Base-by-base conservation (phyloP, 495 filamentous ascomycete genomes). In the Geoglossum glabrum region DNA sequence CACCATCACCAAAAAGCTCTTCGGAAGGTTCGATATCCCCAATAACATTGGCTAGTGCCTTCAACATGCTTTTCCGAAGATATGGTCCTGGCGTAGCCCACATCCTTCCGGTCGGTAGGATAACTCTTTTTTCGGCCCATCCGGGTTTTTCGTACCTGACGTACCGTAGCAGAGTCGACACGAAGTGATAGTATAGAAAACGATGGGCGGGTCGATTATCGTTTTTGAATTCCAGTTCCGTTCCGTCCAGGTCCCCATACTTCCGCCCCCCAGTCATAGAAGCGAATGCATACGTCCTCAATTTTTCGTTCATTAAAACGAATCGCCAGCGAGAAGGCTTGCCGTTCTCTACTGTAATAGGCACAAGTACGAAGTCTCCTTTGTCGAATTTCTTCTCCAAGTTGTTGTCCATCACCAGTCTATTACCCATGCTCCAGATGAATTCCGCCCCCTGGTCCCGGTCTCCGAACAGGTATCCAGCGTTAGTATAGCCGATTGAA, bases 61-160 rank as follows among this genome's bases (percentile, higher is more conserved):
- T 45, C 10, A 45, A 9, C 40, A 45, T 45, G n/a, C 40, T 54
- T 15, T 11, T 54, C 28, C 50, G 55, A 3, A 57, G 33, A 8
- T 57, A 57, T 40, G 55, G 55, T 30, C 55, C 55, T 57, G 33
- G 55, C 9, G 55, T 43, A 11, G 55, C 55, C 55, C 34, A 57
- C 9, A 57, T 19, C 55, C 23, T 45, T 9, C 40, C 40, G 1
- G 40, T 45, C 23, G 40, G 40, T 1, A 45, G n/a, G 23, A 5
- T 45, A 9, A 45, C 40, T 9, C 40, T 21, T 9, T 45, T 45
- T 45, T 45, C 40, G 1, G 40, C 40, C 40, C 40, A 45, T 1
- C 40, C 40, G 10, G 40, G 40, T 21, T 45, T 45, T 8, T 57
- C 55, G 9, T 57, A 57, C 9, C 33, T 5, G 55, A 43, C 55